These are phyloP conservation scores for Candida caryicola DNA, from an alignment of 805 yeast species.

Conservation along the genomic window DNA sequence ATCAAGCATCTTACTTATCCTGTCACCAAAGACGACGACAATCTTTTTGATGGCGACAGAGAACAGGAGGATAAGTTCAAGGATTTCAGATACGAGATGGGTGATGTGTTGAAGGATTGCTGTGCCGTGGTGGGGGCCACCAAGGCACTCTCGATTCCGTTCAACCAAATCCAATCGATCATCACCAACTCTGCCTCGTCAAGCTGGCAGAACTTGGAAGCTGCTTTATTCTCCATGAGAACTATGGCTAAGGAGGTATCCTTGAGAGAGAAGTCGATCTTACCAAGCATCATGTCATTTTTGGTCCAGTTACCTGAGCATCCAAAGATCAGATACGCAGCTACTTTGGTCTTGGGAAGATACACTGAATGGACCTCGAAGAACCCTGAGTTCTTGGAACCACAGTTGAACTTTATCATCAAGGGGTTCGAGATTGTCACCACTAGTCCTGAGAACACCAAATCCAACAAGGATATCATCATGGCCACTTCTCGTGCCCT, in stretches of 20 bases:
- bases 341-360: slow-evolving; percentile 90
- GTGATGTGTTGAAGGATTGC: slow-evolving; percentile 95
- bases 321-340: slow-evolving; percentile 84
- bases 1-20: slow-evolving; percentile 78
- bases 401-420: slow-evolving; percentile 80
- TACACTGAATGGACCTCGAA: slow-evolving; percentile 93
- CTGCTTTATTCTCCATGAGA: slow-evolving; percentile 83
- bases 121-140: slow-evolving; percentile 84
- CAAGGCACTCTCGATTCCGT: slow-evolving; percentile 69
- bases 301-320: slow-evolving; percentile 76
- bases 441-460: slow-evolving; percentile 11
- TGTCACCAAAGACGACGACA: slow-evolving; percentile 25
- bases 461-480: slow-evolving; percentile 47
- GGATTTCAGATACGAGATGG: slow-evolving; percentile 94
- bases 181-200: slow-evolving; percentile 33
- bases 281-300: slow-evolving; percentile 74
- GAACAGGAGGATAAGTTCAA: slow-evolving; percentile 91
- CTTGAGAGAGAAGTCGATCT: slow-evolving; percentile 55
- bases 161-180: slow-evolving; percentile 50
- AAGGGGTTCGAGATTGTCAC: slow-evolving; percentile 52
- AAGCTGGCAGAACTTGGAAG: slow-evolving; percentile 84
- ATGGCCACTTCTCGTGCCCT: slow-evolving; percentile 91
- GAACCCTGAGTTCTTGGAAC: slow-evolving; percentile 78
- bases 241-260: slow-evolving; percentile 93
- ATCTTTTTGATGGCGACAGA: slow-evolving; percentile 59